phyloP scores from a whole-genome alignment of 352 stramenopile genomes.

The Phytophthora macrochlamydospora region DNA sequence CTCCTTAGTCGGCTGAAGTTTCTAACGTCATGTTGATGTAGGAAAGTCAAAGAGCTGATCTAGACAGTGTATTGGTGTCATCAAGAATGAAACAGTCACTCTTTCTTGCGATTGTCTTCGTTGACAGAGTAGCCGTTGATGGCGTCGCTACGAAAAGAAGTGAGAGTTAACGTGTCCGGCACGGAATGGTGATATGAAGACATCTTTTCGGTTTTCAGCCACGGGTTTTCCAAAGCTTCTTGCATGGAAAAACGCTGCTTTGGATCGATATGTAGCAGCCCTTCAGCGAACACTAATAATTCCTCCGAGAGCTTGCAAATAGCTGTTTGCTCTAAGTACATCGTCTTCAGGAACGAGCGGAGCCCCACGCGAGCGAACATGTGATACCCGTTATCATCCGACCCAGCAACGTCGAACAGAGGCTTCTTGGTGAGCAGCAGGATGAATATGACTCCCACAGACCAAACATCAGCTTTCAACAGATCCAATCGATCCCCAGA shows the following conservation, averaged over 20 bases:
- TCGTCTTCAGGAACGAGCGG: conserved; percentile 56
- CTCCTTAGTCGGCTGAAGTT: neutral
- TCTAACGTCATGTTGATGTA: neutral
- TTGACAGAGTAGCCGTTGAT: conserved; percentile 3
- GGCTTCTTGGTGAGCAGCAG: conserved; percentile 62
- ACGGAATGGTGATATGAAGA: conserved; percentile 8
- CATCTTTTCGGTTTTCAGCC: conserved; percentile 34
- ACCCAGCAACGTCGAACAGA: conserved; percentile 50
- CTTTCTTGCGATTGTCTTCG: neutral
- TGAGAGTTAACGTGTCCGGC: conserved; percentile 8
- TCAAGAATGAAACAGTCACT: neutral
- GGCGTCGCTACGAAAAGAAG: conserved; percentile 20
- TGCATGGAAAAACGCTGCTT: conserved; percentile 72
- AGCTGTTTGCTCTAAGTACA: conserved; percentile 69
- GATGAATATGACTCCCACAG: conserved; percentile 63
- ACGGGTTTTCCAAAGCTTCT: conserved; percentile 73
- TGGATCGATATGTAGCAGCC: conserved; percentile 86
- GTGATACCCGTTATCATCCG: conserved; percentile 59
- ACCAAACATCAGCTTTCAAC: conserved; percentile 63
- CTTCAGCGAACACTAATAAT: conserved; percentile 80
- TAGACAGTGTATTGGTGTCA: neutral
- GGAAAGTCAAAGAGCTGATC: neutral
- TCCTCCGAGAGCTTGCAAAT: conserved; percentile 62
- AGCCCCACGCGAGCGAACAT: conserved; percentile 54
- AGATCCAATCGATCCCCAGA: conserved; percentile 41